Evolutionary conservation across 768 basidiomycete species (phyloP).

Genomic region (Leucosporidium creatinivorum): DNA sequence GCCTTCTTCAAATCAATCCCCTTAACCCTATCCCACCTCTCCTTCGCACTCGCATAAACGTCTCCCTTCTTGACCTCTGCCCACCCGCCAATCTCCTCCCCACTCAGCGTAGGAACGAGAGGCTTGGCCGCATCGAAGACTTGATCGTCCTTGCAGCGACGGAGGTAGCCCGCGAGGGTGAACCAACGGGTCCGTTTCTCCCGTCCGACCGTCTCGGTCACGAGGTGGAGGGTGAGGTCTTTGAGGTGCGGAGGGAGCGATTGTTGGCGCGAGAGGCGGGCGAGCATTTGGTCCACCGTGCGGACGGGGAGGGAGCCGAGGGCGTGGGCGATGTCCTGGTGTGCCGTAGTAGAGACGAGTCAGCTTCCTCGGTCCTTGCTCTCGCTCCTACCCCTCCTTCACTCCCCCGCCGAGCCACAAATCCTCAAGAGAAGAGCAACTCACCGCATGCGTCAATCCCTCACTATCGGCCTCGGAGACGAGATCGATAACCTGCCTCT

Average conservation of each 20-base stretch:
- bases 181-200: slow-evolving; percentile 82
- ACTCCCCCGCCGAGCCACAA: too few relatives aligned
- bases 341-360: too few relatives aligned
- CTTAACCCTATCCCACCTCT: neutral
- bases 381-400: too few relatives aligned
- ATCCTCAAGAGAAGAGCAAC: neutral
- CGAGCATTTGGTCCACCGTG: slow-evolving; percentile 63
- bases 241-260: slow-evolving; percentile 57
- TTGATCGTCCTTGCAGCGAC: slow-evolving; percentile 54
- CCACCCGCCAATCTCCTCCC: slow-evolving; percentile 5
- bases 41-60: neutral
- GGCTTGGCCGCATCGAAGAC: slow-evolving; percentile 24
- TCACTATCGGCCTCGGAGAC: slow-evolving; percentile 59
- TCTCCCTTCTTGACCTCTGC: neutral
- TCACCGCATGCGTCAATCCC: slow-evolving; percentile 24
- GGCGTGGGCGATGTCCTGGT: slow-evolving; percentile 40
- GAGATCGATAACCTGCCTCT: slow-evolving; percentile 69
- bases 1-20: neutral
- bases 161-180: slow-evolving; percentile 60
- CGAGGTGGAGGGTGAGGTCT: slow-evolving; percentile 60
- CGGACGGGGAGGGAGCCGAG: slow-evolving; percentile 65
- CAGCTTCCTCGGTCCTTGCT: too few relatives aligned
- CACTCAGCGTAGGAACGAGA: neutral
- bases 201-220: slow-evolving; percentile 75
- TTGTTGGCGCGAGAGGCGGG: slow-evolving; percentile 58